Conservation (phyloP, 768 basidiomycete species). For the Vishniacozyma victoriae region DNA sequence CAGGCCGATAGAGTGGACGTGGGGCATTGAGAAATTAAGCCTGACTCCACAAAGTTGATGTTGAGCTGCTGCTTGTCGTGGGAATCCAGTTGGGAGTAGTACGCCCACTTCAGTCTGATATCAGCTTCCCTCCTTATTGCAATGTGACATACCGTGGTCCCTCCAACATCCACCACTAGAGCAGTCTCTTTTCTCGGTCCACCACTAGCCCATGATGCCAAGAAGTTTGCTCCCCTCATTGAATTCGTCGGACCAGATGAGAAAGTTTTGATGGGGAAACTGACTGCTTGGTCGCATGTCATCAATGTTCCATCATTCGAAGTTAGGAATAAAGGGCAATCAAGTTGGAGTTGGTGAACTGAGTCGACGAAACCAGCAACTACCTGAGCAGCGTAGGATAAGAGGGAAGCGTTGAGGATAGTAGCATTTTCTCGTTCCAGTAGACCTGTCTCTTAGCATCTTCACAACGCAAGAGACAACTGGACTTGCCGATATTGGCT, state of each 20-base stretch:
- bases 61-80: slow-evolving; percentile 10
- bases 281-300: slow-evolving; percentile 50
- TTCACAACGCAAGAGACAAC: slow-evolving; percentile 60
- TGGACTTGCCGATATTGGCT: slow-evolving; percentile 33
- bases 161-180: slow-evolving; percentile 59
- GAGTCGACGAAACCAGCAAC: slow-evolving; percentile 56
- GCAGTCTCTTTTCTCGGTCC: slow-evolving; percentile 11
- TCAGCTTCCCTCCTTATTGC: neutral
- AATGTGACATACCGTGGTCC: slow-evolving; percentile 51
- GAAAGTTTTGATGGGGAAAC: slow-evolving; percentile 61
- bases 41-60: slow-evolving; percentile 12
- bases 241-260: slow-evolving; percentile 62
- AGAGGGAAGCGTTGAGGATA: slow-evolving; percentile 63
- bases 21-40: slow-evolving; percentile 12
- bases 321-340: slow-evolving; percentile 50
- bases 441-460: no score
- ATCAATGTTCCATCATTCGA: slow-evolving; percentile 43
- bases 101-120: slow-evolving; percentile 57
- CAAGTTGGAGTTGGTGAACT: slow-evolving; percentile 50
- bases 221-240: slow-evolving; percentile 63
- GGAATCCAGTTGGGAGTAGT: slow-evolving; percentile 46
- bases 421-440: slow-evolving; percentile 62
- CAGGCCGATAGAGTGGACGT: slow-evolving; percentile 10
- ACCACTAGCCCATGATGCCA: slow-evolving; percentile 50
- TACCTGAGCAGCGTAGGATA: slow-evolving; percentile 57